Evolutionary conservation across 352 stramenopile genomes (phyloP).

Genomic region (Pythium aphanidermatum): DNA sequence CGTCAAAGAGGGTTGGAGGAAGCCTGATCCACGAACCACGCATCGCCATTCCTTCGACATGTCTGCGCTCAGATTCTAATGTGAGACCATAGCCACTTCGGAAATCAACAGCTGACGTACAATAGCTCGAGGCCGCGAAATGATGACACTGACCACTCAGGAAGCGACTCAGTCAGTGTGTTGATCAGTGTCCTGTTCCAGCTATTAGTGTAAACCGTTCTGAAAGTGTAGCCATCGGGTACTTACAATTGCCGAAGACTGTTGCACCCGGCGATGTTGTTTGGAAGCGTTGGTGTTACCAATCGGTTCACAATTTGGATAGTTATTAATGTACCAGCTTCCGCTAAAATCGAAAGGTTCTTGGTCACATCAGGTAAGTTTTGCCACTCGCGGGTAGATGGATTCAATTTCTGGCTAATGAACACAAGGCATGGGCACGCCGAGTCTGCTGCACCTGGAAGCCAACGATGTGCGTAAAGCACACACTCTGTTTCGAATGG

Average conservation of each 20-base stretch:
- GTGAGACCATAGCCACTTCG: no score
- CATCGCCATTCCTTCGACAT: slow-evolving; percentile 8
- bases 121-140: no score
- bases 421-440: slow-evolving; percentile 32
- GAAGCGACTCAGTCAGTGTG: no score
- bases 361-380: slow-evolving; percentile 21
- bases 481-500: slow-evolving; percentile 23
- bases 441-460: slow-evolving; percentile 1
- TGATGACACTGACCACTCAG: no score
- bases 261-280: slow-evolving; percentile 23
- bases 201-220: slow-evolving; percentile 4
- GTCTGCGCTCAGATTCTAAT: not conserved
- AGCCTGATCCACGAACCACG: slow-evolving; percentile 20
- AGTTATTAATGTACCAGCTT: slow-evolving; percentile 26
- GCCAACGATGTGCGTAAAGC: slow-evolving; percentile 19
- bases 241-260: slow-evolving; percentile 38
- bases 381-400: slow-evolving; percentile 9
- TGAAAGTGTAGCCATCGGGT: not conserved
- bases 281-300: slow-evolving; percentile 16
- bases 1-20: slow-evolving; percentile 20
- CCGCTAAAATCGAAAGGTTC: slow-evolving; percentile 18
- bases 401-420: slow-evolving; percentile 25
- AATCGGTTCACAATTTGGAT: slow-evolving; percentile 37
- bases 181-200: no score
- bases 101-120: no score